A percentile compares a stretch with the other conserved stretches of the same genome.
Evolutionary conservation across 495 filamentous ascomycete genomes (phyloP).

Genomic region (Astrocystis sublimbata): DNA sequence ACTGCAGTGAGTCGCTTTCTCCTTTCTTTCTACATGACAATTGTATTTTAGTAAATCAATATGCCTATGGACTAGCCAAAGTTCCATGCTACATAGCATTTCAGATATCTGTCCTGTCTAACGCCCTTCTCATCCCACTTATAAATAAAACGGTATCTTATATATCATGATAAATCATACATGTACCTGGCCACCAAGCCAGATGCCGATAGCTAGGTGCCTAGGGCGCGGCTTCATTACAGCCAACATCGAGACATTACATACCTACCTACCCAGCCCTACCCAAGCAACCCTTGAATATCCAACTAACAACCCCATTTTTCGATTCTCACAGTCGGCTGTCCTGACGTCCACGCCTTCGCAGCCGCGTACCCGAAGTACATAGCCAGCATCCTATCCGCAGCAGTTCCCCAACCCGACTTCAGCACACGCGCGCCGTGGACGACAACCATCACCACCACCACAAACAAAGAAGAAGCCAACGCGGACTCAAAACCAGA

Average conservation of each 20-base stretch:
- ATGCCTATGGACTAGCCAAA: too few species aligned
- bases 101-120: too few species aligned
- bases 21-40: neutral
- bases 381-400: constrained; percentile 29
- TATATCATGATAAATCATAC: too few species aligned
- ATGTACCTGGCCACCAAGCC: too few species aligned
- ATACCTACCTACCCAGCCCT: neutral
- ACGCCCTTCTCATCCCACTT: too few species aligned
- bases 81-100: too few species aligned
- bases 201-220: too few species aligned
- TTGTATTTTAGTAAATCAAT: too few species aligned
- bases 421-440: constrained; percentile 26
- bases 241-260: neutral
- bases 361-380: constrained; percentile 32
- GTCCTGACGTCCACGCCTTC: constrained; percentile 37
- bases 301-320: neutral
- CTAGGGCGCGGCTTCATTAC: too few species aligned
- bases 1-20: constrained; percentile 25
- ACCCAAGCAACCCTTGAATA: neutral
- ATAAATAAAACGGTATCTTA: too few species aligned
- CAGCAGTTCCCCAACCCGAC: constrained; percentile 18
- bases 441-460: neutral
- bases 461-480: neutral
- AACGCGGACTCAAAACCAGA: too few species aligned
- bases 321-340: constrained; percentile 38